Evolutionary conservation across 176 grass and related monocot species (phyloP).

Genomic region (Neostapfia colusana): DNA sequence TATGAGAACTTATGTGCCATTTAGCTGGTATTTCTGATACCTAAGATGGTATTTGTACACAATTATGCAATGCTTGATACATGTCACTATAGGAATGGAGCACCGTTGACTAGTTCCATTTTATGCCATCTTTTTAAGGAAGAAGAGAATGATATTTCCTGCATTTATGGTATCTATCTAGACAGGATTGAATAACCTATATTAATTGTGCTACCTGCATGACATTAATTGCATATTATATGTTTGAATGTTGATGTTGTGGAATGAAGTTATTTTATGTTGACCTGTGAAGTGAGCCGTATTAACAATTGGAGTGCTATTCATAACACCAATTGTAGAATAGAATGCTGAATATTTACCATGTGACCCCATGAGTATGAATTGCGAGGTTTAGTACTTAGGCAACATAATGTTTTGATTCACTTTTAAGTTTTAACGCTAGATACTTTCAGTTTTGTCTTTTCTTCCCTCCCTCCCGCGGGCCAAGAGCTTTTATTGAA

Average conservation of each 20-base stretch:
- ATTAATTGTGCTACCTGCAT: background rate
- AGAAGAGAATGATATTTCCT: background rate
- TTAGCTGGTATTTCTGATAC: background rate
- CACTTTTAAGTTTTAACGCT: background rate
- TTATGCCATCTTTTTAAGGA: background rate
- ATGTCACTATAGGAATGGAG: background rate
- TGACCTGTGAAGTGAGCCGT: constrained; percentile 2
- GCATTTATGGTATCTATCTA: background rate
- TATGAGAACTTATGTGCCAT: background rate
- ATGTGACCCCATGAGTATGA: background rate
- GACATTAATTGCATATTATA: too few relatives aligned
- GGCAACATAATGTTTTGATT: background rate
- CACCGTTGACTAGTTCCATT: background rate
- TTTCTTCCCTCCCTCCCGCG: background rate
- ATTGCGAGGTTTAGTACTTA: background rate
- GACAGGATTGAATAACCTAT: background rate
- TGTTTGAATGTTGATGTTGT: background rate
- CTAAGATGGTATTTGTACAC: background rate
- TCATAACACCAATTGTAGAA: background rate
- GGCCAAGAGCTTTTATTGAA: constrained; percentile 3
- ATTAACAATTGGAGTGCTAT: background rate
- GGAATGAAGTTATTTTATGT: background rate
- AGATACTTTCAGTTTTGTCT: background rate
- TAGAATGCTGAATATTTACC: background rate
- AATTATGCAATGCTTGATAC: constrained; percentile 13